Evolutionary conservation across 106 monocot genomes (phyloP).

Genomic region (Apostasia shenzhenica): DNA sequence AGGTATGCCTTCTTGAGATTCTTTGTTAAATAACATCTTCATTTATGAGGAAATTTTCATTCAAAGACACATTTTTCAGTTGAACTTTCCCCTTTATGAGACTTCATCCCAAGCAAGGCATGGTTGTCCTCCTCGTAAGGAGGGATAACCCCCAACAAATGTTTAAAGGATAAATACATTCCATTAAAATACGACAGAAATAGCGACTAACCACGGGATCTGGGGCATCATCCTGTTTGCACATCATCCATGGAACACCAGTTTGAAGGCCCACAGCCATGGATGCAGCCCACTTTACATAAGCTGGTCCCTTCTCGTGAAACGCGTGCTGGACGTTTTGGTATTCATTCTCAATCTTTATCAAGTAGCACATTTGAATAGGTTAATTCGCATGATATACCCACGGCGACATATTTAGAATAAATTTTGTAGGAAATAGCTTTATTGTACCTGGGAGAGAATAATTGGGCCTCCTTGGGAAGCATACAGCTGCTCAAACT

Average conservation of each 20-base stretch:
- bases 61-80: no score
- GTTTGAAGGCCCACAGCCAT: slow-evolving; percentile 77
- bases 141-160: no score
- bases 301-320: slow-evolving; percentile 47
- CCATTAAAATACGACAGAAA: neutral
- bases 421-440: neutral
- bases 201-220: slow-evolving; percentile 56
- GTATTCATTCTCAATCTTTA: slow-evolving; percentile 87
- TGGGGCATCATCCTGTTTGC: slow-evolving; percentile 93
- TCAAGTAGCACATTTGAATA: neutral
- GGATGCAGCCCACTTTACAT: slow-evolving; percentile 74
- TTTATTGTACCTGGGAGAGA: slow-evolving; percentile 39
- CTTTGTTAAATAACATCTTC: no score
- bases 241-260: slow-evolving; percentile 98
- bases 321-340: slow-evolving; percentile 50
- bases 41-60: no score
- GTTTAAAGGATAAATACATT: no score
- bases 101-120: no score
- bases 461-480: slow-evolving; percentile 74
- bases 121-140: no score
- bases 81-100: no score
- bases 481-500: slow-evolving; percentile 40
- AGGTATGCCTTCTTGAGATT: no score
- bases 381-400: neutral
- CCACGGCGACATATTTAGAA: neutral